Conservation (phyloP, 495 filamentous ascomycete genomes). For the Penicillium waksmanii region DNA sequence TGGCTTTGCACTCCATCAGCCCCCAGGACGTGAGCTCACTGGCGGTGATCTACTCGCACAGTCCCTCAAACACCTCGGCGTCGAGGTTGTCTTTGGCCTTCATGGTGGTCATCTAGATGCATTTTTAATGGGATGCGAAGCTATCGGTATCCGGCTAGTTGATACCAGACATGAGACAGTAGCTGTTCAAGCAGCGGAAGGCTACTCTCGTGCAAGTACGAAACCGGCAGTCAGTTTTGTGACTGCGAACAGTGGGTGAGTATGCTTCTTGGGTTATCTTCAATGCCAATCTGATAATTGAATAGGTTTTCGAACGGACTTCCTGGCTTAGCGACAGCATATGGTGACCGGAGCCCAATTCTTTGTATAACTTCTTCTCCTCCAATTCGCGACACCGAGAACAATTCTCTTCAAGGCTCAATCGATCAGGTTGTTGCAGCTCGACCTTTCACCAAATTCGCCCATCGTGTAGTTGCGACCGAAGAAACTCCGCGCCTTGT, state of each 20-base stretch:
- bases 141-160: constrained; percentile 30
- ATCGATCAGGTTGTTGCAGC: constrained; percentile 35
- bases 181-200: constrained; percentile 36
- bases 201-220: constrained; percentile 27
- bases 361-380: constrained; percentile 37
- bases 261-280: neutral
- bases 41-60: constrained; percentile 37
- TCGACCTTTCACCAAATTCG: constrained; percentile 32
- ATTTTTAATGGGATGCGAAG: constrained; percentile 36
- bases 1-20: constrained; percentile 26
- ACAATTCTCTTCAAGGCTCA: constrained; percentile 34
- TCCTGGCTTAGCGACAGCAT: constrained; percentile 33
- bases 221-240: constrained; percentile 36
- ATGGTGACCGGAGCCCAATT: constrained; percentile 30
- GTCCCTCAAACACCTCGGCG: constrained; percentile 30
- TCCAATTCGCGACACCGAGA: constrained; percentile 33
- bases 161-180: constrained; percentile 38
- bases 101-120: constrained; percentile 39
- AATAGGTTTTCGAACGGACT: constrained; percentile 36
- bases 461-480: constrained; percentile 29
- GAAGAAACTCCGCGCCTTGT: constrained; percentile 34
- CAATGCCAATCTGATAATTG: neutral
- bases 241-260: constrained; percentile 36
- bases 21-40: constrained; percentile 27
- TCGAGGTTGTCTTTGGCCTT: constrained; percentile 35